Base-by-base conservation (phyloP, 768 basidiomycete genomes). In the Mycena albidolilacea region DNA sequence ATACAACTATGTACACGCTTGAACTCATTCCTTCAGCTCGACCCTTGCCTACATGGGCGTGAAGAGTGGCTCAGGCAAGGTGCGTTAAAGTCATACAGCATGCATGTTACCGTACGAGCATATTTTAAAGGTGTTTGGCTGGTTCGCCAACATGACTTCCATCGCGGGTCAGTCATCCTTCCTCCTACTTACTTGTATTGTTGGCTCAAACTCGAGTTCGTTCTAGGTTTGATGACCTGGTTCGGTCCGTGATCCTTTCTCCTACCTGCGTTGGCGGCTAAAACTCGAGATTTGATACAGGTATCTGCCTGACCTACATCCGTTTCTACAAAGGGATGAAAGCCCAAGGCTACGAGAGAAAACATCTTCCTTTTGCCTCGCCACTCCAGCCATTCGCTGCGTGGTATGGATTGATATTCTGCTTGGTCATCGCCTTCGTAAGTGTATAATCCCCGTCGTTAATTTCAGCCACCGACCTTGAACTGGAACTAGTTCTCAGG, bases 321-420 rank as follows among this genome's bases (percentile, higher is more conserved):
- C 92, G 97, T 60, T 98, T 98, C 88, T 88, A 95, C 81, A 81
- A 86, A n/a, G 97, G 96, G 70, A 78, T 93, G 84, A 92, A 92
- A 79, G 90, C 79, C 3, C 97, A 98, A 79, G 95, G 95, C 12
- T 89, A 92, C 77, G 88, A 93, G 78, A 88, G 97, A 58, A 82
- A 66, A 15, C 87, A 82, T 7, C 86, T 98, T 6, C 97, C 97
- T 0, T 98, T 90, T 82, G 79, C 82, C 10, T 90, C 92, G 17
- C 82, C 77, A 17, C 67, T 97, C 9, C 93, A 95, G 77, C 94
- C 94, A 1, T 95, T 80, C 76, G 92, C 92, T 15, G 93, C 93
- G 19, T 95, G 89, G 85, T 91, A 90, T 77, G 82, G 82, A 9
- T 69, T 84, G 77, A 67, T 78, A 30, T 79, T 82, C 37, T 87